Evolutionary conservation across 78 protist genomes (phyloP), one percentile per base, ranked within the genome.

Genomic region (Dictyostelium discoideum): DNA sequence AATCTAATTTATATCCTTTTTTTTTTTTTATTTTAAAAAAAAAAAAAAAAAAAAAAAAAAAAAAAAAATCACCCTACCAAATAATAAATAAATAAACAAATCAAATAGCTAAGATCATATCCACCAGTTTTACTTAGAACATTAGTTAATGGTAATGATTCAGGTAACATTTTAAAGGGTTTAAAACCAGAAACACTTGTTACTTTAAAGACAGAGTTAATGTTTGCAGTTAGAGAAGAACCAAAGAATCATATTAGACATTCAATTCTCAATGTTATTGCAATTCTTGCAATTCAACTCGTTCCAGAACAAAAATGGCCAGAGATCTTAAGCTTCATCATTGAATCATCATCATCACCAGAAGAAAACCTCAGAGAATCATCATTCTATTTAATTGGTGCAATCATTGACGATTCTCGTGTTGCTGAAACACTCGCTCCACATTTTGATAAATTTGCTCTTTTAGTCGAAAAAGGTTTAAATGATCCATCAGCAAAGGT

Each of bases 121-220:
- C 32, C 95, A 54, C 29, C 95, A 50, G 95, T 90, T 73, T 82
- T 90, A 77, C 48, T 90, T 82, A 85, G 95, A 81, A 57, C 83
- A 50, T 69, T 82, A 5, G 39, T 90, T 18, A 44, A 85, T 46
- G 77, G 67, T 37, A 16, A 32, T 67, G 78, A 32, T 16, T 60
- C 84, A 77, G 81, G 76, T 13, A 32, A 48, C 13, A 29, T 90
- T 65, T 73, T 86, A 81, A 24, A 20, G 26, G 22, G 22, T 46
- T 14, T 90, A 37, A n/a, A 40, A 29, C 26, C 24, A n/a, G 82
- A 80, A 44, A 67, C 84, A 13, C 29, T 40, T 40, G 63, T 7
- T 8, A n/a, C 4, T n/a, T 22, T 90, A 22, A 90, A 82, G 9
- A 20, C 22, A 39, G 69, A 82, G 57, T 50, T 90, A 29, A 14